These are phyloP conservation scores for Rozella allomycis DNA, from an alignment of 371 early-diverging fungal species.

Conservation along the genomic window DNA sequence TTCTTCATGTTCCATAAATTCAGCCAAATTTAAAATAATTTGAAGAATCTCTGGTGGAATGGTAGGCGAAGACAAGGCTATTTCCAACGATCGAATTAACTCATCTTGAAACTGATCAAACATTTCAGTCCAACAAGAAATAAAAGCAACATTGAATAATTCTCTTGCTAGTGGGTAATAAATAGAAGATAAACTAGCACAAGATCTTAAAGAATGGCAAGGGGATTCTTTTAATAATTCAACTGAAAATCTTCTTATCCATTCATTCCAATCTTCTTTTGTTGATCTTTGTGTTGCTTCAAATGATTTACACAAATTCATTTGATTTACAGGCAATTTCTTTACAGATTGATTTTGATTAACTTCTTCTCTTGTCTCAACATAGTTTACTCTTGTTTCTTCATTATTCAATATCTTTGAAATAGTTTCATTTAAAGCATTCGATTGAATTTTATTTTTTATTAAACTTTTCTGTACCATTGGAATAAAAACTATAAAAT, in stretches of 20 bases:
- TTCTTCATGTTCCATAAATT: conserved; percentile 95
- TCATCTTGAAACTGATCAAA: conserved; percentile 80
- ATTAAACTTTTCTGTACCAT: conserved; percentile 51
- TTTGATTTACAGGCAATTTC: conserved; percentile 71
- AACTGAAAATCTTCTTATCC: conserved; percentile 73
- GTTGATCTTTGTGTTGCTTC: conserved; percentile 70
- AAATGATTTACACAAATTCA: conserved; percentile 73
- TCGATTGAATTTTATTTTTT: conserved; percentile 39
- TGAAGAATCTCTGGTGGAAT: conserved; percentile 83
- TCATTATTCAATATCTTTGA: conserved; percentile 52
- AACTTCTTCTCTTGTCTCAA: conserved; percentile 2
- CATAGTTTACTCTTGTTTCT: conserved; percentile 22
- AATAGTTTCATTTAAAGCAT: conserved; percentile 44
- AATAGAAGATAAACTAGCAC: conserved; percentile 51
- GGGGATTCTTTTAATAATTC: conserved; percentile 91
- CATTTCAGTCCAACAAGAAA: conserved; percentile 86
- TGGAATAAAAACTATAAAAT: conserved; percentile 74
- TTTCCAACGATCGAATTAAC: conserved; percentile 58
- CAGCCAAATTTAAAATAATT: conserved; percentile 74
- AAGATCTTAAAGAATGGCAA: conserved; percentile 78
- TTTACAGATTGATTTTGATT: conserved; percentile 10
- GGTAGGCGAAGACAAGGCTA: conserved; percentile 56
- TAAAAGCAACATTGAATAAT: conserved; percentile 90
- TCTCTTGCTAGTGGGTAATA: conserved; percentile 68
- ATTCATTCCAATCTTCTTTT: conserved; percentile 88